Percentiles rank a stretch among this genome's conserved stretches.
phyloP scores from a whole-genome alignment of 1,284 basidiomycete species.

The Marasmius fiardii region DNA sequence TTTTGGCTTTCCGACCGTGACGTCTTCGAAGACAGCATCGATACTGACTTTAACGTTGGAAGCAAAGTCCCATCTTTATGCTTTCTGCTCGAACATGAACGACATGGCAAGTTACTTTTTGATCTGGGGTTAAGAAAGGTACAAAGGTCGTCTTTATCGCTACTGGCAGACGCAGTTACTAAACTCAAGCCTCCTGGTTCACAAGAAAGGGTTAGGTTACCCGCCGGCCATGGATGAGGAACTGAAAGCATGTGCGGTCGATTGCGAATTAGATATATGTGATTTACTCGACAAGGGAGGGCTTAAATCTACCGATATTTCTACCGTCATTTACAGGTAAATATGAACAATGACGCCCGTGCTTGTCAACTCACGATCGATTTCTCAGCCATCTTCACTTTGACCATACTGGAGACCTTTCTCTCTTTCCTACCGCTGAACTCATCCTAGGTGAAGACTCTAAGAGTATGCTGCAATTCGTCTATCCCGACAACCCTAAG shows the following conservation, averaged over 20 bases:
- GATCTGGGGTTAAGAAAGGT: conserved; percentile 12
- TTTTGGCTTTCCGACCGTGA: not conserved
- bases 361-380: not conserved
- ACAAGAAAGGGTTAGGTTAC: conserved; percentile 10
- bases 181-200: too few species aligned
- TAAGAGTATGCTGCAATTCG: conserved; percentile 13
- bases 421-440: conserved; percentile 22
- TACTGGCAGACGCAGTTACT: too few species aligned
- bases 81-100: not conserved
- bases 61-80: not conserved
- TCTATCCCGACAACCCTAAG: conserved; percentile 22
- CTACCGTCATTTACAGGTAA: conserved; percentile 9
- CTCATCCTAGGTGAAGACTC: conserved; percentile 25
- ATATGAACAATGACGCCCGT: not conserved
- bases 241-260: not conserved
- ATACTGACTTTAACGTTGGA: not conserved
- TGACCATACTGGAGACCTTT: conserved; percentile 30
- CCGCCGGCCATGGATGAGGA: conserved; percentile 6
- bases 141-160: not conserved
- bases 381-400: conserved; percentile 26
- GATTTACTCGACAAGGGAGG: not conserved
- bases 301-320: not conserved
- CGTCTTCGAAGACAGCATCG: not conserved
- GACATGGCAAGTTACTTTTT: conserved; percentile 7
- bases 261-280: conserved; percentile 3